phyloP scores from a whole-genome alignment of 2,329 filamentous ascomycete genomes.

The Fusarium lyarnte region DNA sequence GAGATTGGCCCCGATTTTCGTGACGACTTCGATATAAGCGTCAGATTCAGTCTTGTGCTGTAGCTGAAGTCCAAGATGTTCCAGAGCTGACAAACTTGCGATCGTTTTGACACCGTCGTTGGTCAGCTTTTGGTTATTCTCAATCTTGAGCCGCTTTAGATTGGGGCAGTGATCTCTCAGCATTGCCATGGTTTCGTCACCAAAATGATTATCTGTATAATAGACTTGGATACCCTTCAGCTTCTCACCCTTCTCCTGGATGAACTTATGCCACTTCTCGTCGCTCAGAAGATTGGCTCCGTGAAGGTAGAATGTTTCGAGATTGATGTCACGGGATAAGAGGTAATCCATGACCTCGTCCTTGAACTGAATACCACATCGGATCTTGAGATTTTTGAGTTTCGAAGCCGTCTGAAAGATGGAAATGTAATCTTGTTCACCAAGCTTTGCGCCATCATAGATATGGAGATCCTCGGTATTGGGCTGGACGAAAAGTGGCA shows the following conservation, averaged over 20 bases:
- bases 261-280: conserved; percentile 75
- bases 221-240: conserved; percentile 80
- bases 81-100: conserved; percentile 67
- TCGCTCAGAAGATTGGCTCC: conserved; percentile 86
- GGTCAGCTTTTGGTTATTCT: conserved; percentile 79
- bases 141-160: conserved; percentile 80
- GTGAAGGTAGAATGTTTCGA: conserved; percentile 81
- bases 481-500: conserved; percentile 67
- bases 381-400: conserved; percentile 76
- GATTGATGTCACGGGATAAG: conserved; percentile 71
- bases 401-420: conserved; percentile 80
- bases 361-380: conserved; percentile 92
- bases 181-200: conserved; percentile 72
- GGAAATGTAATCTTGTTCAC: conserved; percentile 78
- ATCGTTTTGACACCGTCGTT: conserved; percentile 73
- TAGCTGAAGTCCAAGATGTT: conserved; percentile 80
- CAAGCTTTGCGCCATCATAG: conserved; percentile 72
- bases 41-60: conserved; percentile 65
- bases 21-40: conserved; percentile 69
- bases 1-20: conserved; percentile 71
- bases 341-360: conserved; percentile 85
- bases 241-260: conserved; percentile 70
- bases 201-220: conserved; percentile 84
- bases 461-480: conserved; percentile 61
- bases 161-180: conserved; percentile 73